Evolutionary conservation across 2,329 filamentous ascomycete species (phyloP), one percentile per base, ranked within the genome.

Genomic region (Arthrinium phaeospermum): DNA sequence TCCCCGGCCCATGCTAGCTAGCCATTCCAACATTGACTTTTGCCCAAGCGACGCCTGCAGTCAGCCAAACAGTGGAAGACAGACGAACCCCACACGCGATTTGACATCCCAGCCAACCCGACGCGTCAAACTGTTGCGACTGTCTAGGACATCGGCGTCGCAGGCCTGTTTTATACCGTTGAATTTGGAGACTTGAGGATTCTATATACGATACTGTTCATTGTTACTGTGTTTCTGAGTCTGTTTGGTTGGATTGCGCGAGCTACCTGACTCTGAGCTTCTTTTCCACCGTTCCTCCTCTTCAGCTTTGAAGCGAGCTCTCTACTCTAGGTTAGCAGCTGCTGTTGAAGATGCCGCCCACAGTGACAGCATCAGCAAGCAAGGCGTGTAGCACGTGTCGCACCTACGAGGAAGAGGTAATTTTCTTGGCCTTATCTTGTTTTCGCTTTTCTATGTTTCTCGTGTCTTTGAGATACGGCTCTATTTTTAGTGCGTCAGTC

Each of bases 331-430:
- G 30, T 41, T 37, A 64, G 34, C 57, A 64, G 34, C 57, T 19
- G 57, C 34, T 41, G 57, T 64, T 24, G 57, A 64, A 64, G 57
- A 64, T 64, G 57, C 19, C 53, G 53, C 34, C 53, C 30, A 7
- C 34, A 14, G 57, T 3, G 24, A 64, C 30, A 22, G n/a, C 34
- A 14, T 13, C 30, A 14, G 19, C 57, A 41, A 41, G 37, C n/a
- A 51, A 51, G 41, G n/a, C 57, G 8, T 64, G 57, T 34, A 64
- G 14, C 34, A n/a, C 57, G 34, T 64, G 57, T 64, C 19, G 30
- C 30, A 61, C 19, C 3, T 61, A 10, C 10, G 34, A 64, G 8
- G 57, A 64, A 64, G 57, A 64, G 57, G 57, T 64, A 61, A 41
- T 24, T 10, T 10, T 41, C 34, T 64, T 41, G n/a, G 13, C 12